Evolutionary conservation across 2,329 filamentous ascomycete genomes (phyloP).

Genomic region (Chaetomiaceae sp.): DNA sequence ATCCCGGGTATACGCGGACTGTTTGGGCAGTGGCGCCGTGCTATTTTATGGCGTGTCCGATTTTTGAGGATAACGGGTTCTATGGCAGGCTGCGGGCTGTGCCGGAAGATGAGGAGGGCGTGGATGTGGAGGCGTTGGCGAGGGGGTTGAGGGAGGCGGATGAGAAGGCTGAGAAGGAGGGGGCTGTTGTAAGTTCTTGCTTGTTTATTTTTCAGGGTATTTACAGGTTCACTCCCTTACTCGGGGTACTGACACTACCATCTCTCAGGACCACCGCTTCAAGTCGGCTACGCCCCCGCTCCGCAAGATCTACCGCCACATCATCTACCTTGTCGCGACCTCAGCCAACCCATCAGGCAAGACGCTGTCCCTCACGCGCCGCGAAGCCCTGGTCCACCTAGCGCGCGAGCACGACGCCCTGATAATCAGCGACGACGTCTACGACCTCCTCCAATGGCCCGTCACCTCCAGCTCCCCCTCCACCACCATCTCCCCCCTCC

Average conservation of each 20-base stretch:
- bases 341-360: slow-evolving; percentile 85
- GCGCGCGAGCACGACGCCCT: slow-evolving; percentile 76
- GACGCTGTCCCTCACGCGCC: slow-evolving; percentile 67
- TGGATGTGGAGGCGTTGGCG: slow-evolving; percentile 62
- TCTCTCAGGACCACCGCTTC: slow-evolving; percentile 34
- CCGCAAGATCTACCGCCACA: slow-evolving; percentile 76
- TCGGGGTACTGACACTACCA: too few species aligned
- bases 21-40: slow-evolving; percentile 79
- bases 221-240: background rate
- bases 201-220: background rate
- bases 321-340: slow-evolving; percentile 85
- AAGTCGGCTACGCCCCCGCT: slow-evolving; percentile 50
- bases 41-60: slow-evolving; percentile 79
- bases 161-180: slow-evolving; percentile 14
- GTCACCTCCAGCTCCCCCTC: slow-evolving; percentile 21
- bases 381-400: slow-evolving; percentile 65
- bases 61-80: slow-evolving; percentile 79
- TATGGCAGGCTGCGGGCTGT: slow-evolving; percentile 60
- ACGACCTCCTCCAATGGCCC: slow-evolving; percentile 85
- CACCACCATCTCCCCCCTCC: slow-evolving; percentile 33
- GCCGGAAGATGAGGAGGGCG: slow-evolving; percentile 71
- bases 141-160: slow-evolving; percentile 38
- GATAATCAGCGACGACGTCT: slow-evolving; percentile 87
- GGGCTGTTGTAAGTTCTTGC: background rate
- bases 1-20: slow-evolving; percentile 67